Base-by-base conservation (phyloP, 2,329 filamentous ascomycete genomes). In the Phyllosticta citriasiana region DNA sequence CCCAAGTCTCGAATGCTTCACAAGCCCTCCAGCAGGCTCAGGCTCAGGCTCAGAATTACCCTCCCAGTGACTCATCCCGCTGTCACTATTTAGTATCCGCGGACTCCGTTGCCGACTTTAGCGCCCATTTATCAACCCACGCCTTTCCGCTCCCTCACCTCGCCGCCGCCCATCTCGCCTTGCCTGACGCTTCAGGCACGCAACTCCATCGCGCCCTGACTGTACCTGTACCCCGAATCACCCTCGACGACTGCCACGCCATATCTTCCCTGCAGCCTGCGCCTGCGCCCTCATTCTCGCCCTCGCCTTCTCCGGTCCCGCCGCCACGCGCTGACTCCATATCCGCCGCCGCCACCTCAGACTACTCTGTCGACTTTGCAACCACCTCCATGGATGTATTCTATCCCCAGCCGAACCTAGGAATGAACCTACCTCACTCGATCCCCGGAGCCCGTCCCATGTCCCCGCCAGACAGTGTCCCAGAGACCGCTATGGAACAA, bases 281-380 rank as follows among this genome's bases (percentile, higher is more conserved):
- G 8, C 22, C 40, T 14, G 40, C 24, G 24, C 40, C 9, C 40
- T 5, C 14, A 14, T 47, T 14, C 35, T 47, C 35, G 10, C 35
- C 35, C 12, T 40, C 40, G 16, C 40, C 40, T 16, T 47, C 40
- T 47, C 40, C 19, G 40, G n/a, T 50, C 26, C 57, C 53, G 26
- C 57, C 52, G 52, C 51, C 27, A 47, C 51, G 19, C 51, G 19
- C 35, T 53, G 53, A 55, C 53, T 60, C 56, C 55, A 60, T 60
- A 33, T 60, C 30, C 25, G 4, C 19, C 53, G 12, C 16, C 35
- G 14, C 25, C 53, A 26, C 40, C 14, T 1, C 3, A 16, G 16
- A 47, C 40, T 7, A 16, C 14, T n/a, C 40, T 16, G 4, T n/a
- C 40, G n/a, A 47, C 14, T 47, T 47, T n/a, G 12, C 16, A 7